Conservation (phyloP, 805 yeast genomes). For the Candida caryicola region DNA sequence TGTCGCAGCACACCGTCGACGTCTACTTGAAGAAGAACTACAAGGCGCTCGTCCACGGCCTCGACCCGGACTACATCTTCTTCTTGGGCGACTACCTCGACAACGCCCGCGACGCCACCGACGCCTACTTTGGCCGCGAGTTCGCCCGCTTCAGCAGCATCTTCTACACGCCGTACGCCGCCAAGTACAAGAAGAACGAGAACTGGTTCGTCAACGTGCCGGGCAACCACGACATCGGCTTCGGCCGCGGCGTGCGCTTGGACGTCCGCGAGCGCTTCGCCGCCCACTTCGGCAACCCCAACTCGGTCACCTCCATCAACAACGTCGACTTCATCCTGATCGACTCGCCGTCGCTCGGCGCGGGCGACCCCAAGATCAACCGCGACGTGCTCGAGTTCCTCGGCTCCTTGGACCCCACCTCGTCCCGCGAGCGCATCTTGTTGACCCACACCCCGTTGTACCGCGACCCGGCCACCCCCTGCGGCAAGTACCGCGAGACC, state of each 20-base stretch:
- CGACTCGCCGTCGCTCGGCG: conserved; percentile 20
- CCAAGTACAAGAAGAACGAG: conserved; percentile 16
- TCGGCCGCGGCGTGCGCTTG: conserved; percentile 23
- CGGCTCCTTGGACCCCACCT: conserved; percentile 3
- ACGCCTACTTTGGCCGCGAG: conserved; percentile 29
- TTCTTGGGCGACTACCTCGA: conserved; percentile 44
- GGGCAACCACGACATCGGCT: conserved; percentile 29
- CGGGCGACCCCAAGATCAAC: conserved; percentile 12
- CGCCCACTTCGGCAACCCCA: conserved; percentile 32
- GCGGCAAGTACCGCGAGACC: conserved; percentile 23
- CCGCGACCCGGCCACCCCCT: conserved; percentile 16
- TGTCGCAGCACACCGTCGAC: conserved; percentile 43
- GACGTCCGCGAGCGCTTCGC: conserved; percentile 28
- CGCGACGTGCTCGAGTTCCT: conserved; percentile 14
- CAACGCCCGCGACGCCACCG: conserved; percentile 36
- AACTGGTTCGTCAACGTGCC: conserved; percentile 32
- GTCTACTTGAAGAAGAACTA: conserved; percentile 37
- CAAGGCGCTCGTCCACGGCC: conserved; percentile 25
- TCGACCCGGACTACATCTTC: conserved; percentile 36
- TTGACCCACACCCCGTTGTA: conserved; percentile 24
- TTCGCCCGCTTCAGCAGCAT: conserved; percentile 31
- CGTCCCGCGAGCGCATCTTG: conserved; percentile 17
- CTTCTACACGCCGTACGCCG: conserved; percentile 17
- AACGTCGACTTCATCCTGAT: conserved; percentile 30
- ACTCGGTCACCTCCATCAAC: conserved; percentile 21